phyloP scores from a whole-genome alignment of 2,329 filamentous ascomycete species.

The Domatiomyces catenatus region DNA sequence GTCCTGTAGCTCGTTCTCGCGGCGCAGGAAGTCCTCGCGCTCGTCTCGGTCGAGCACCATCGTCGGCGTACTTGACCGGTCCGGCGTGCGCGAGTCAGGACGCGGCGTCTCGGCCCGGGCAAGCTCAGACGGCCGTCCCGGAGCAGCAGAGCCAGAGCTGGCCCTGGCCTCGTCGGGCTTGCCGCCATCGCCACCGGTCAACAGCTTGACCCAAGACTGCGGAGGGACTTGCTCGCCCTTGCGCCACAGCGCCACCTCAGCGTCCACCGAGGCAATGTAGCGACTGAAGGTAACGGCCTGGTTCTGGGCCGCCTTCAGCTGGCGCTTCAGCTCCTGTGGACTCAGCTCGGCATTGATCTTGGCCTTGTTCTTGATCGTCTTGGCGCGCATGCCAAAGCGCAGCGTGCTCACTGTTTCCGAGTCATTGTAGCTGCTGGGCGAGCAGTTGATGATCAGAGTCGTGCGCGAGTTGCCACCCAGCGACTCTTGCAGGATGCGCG shows the following conservation, averaged over 20 bases:
- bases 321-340: constrained; percentile 79
- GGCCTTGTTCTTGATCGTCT: constrained; percentile 99
- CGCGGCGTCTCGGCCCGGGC: constrained; percentile 35
- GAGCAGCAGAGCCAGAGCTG: not conserved
- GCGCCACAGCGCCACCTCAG: constrained; percentile 76
- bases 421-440: constrained; percentile 97
- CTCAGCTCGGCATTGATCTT: constrained; percentile 98
- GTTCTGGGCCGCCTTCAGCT: constrained; percentile 81
- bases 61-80: constrained; percentile 74
- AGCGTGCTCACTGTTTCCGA: constrained; percentile 83
- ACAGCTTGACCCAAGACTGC: constrained; percentile 66
- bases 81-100: constrained; percentile 53
- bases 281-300: constrained; percentile 78
- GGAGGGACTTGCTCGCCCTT: constrained; percentile 74
- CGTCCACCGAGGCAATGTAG: constrained; percentile 70
- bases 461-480: constrained; percentile 94
- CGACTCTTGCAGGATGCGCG: constrained; percentile 90
- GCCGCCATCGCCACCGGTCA: constrained; percentile 20
- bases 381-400: constrained; percentile 87
- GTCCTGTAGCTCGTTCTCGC: constrained; percentile 94
- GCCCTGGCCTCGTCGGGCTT: not conserved
- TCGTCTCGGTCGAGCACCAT: constrained; percentile 89
- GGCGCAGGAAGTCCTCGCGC: constrained; percentile 81
- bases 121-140: constrained; percentile 33
- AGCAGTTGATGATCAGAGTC: constrained; percentile 97